phyloP scores from a whole-genome alignment of 257 asterid species.

The Nicotiana tabacum region DNA sequence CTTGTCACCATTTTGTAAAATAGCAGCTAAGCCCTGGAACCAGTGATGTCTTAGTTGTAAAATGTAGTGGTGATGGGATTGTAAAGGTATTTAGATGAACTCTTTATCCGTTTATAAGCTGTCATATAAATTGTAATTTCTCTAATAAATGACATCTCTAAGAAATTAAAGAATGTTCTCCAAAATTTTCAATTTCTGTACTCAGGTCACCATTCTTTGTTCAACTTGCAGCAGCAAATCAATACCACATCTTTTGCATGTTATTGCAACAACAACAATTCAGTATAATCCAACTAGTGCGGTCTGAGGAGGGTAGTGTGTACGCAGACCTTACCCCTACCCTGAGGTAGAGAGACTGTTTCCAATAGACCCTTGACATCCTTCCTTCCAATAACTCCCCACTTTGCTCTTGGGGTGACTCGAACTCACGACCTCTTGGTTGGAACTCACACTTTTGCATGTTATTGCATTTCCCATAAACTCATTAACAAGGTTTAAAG shows the following conservation, averaged over 20 bases:
- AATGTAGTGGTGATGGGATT: slow-evolving; percentile 16
- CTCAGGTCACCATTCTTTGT: neutral
- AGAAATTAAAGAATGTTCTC: neutral
- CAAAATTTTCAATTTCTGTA: neutral
- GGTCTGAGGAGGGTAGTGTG: too few species aligned
- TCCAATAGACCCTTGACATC: too few species aligned
- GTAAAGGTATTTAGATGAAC: slow-evolving; percentile 26
- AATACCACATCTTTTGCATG: neutral
- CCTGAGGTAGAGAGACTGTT: too few species aligned
- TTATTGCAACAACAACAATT: neutral
- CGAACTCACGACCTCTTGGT: too few species aligned
- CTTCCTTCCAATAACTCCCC: too few species aligned
- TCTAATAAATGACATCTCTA: slow-evolving; percentile 18
- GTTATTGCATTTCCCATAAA: neutral
- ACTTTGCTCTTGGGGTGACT: too few species aligned
- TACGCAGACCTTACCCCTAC: too few species aligned
- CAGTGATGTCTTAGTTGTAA: slow-evolving; percentile 33
- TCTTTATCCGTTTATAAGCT: slow-evolving; percentile 12
- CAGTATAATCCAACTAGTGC: too few species aligned
- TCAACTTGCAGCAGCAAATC: neutral
- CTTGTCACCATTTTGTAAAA: slow-evolving; percentile 21
- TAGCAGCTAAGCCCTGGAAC: slow-evolving; percentile 39
- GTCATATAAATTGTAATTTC: slow-evolving; percentile 18
- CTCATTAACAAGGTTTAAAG: neutral
- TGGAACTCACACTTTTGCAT: neutral